These are phyloP conservation scores for Aspergillus funiculosus DNA, from an alignment of 495 filamentous ascomycete species.

Conservation along the genomic window DNA sequence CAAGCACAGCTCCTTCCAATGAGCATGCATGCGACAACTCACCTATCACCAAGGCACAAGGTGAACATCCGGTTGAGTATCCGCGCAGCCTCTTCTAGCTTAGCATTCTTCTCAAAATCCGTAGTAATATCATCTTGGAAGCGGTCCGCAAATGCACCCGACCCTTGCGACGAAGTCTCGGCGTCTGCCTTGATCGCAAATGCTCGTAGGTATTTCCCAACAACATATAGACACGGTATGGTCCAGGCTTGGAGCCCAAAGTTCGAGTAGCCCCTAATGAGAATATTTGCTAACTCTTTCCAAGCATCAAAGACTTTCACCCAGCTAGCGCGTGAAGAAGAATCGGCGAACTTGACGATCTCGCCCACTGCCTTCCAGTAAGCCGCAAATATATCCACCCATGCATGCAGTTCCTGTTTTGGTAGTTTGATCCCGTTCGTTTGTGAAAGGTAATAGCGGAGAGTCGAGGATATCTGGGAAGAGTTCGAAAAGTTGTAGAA, in stretches of 20 bases:
- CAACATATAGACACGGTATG: conserved; percentile 77
- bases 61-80: conserved; percentile 85
- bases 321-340: conserved; percentile 52
- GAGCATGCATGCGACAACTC: conserved; percentile 24
- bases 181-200: conserved; percentile 86
- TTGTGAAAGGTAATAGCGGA: conserved; percentile 59
- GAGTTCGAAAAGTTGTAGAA: conserved; percentile 57
- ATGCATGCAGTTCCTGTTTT: conserved; percentile 61
- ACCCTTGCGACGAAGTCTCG: conserved; percentile 41
- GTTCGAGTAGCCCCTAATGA: conserved; percentile 70
- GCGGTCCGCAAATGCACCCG: conserved; percentile 36
- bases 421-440: conserved; percentile 47
- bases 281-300: conserved; percentile 65
- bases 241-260: conserved; percentile 75
- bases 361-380: conserved; percentile 79
- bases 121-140: conserved; percentile 73
- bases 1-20: no score
- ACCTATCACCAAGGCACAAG: conserved; percentile 85
- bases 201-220: conserved; percentile 72
- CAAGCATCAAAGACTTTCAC: conserved; percentile 72
- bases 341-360: conserved; percentile 51
- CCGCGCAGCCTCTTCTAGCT: conserved; percentile 82
- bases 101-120: conserved; percentile 65
- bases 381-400: conserved; percentile 73
- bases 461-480: conserved; percentile 53